Percentiles rank a stretch among this genome's conserved stretches.
Evolutionary conservation across 2,329 filamentous ascomycete genomes (phyloP).

Genomic region (Phaeomoniella chlamydospora): DNA sequence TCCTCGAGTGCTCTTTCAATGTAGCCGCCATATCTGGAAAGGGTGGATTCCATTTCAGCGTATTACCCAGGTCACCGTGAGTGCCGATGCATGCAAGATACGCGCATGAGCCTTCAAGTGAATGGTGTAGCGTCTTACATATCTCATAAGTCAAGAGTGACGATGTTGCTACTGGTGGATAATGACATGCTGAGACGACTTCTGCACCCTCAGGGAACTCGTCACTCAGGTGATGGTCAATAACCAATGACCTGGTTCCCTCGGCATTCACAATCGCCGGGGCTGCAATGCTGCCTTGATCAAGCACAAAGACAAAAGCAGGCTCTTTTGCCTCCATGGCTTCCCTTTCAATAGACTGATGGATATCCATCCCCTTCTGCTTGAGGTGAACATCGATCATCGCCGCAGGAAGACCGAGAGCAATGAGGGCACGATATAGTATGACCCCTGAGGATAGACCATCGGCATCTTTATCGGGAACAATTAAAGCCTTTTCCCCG

Average conservation of each 20-base stretch:
- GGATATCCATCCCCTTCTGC: constrained; percentile 44
- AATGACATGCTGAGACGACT: constrained; percentile 48
- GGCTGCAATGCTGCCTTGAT: constrained; percentile 46
- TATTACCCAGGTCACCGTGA: constrained; percentile 51
- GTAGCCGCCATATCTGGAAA: constrained; percentile 51
- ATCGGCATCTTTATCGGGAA: constrained; percentile 57
- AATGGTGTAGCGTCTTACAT: constrained; percentile 39
- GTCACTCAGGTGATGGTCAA: constrained; percentile 51
- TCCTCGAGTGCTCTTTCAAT: constrained; percentile 48
- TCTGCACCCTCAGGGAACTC: constrained; percentile 42
- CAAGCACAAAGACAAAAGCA: constrained; percentile 47
- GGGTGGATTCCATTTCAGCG: constrained; percentile 49
- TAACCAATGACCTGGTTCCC: constrained; percentile 38
- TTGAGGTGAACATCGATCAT: constrained; percentile 45
- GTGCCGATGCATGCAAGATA: constrained; percentile 54
- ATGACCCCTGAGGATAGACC: constrained; percentile 52
- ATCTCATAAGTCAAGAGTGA: constrained; percentile 51
- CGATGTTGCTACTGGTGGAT: constrained; percentile 50
- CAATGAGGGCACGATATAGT: constrained; percentile 41
- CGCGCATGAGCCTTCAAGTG: constrained; percentile 26
- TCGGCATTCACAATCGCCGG: constrained; percentile 36
- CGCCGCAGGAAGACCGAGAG: constrained; percentile 39
- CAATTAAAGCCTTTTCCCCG: constrained; percentile 39
- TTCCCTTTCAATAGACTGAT: constrained; percentile 36
- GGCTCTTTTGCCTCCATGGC: constrained; percentile 37